phyloP scores from a whole-genome alignment of 768 basidiomycete genomes.

The Serendipita vermifera region DNA sequence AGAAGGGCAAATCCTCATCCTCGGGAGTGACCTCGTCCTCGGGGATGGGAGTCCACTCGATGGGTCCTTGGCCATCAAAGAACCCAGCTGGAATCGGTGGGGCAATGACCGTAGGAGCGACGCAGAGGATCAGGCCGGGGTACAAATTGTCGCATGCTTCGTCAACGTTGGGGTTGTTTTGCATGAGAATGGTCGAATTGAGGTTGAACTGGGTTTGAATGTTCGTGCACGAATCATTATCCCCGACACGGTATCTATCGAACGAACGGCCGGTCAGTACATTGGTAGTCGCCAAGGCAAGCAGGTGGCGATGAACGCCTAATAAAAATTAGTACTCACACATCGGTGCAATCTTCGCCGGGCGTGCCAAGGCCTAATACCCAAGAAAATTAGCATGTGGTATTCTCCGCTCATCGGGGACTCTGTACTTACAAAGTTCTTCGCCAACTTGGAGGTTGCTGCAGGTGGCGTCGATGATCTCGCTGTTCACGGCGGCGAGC shows the following conservation, averaged over 20 bases:
- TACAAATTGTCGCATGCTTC: conserved; percentile 41
- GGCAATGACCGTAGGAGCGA: background rate
- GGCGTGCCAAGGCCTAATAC: conserved; percentile 34
- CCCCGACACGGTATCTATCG: too few relatives aligned
- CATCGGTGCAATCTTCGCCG: conserved; percentile 39
- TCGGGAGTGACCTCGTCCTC: background rate
- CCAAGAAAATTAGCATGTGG: background rate
- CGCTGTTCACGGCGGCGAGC: conserved; percentile 39
- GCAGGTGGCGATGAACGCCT: too few relatives aligned
- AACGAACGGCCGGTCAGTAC: too few relatives aligned
- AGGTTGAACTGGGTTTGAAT: conserved; percentile 34
- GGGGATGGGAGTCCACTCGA: background rate
- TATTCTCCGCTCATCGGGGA: background rate
- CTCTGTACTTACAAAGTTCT: conserved; percentile 25
- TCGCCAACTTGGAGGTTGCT: conserved; percentile 42
- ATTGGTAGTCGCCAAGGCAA: too few relatives aligned
- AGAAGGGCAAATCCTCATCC: background rate
- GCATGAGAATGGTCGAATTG: conserved; percentile 32
- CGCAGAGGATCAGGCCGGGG: conserved; percentile 37
- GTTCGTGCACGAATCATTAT: conserved; percentile 38
- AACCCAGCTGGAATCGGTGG: background rate
- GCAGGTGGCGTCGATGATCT: conserved; percentile 39
- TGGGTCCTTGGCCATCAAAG: background rate
- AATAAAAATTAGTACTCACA: too few relatives aligned
- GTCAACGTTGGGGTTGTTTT: conserved; percentile 57